phyloP scores from a whole-genome alignment of 495 filamentous ascomycete species.

The Penicillium maclennaniae region DNA sequence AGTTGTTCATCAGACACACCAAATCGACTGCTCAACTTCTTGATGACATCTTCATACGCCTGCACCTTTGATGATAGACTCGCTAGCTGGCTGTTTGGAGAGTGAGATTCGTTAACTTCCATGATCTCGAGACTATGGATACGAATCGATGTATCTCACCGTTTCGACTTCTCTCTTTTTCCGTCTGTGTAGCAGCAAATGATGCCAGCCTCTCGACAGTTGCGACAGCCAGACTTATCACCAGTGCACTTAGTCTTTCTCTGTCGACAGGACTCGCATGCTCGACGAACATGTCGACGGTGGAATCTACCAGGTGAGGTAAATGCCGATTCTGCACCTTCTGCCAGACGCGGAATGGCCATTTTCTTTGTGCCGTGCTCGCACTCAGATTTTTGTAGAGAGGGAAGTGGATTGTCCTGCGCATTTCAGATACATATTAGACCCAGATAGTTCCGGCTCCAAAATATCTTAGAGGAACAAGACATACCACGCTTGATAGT shows the following conservation, averaged over 20 bases:
- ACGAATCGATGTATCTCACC: conserved; percentile 27
- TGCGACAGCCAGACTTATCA: conserved; percentile 50
- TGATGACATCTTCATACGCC: conserved; percentile 45
- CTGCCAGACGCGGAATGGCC: conserved; percentile 42
- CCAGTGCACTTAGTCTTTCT: conserved; percentile 59
- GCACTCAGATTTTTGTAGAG: conserved; percentile 16
- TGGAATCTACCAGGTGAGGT: conserved; percentile 36
- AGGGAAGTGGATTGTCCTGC: conserved; percentile 25
- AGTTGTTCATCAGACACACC: conserved; percentile 40
- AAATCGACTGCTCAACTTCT: conserved; percentile 34
- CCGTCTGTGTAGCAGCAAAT: conserved; percentile 54
- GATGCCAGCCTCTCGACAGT: conserved; percentile 49
- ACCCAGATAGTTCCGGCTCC: background rate
- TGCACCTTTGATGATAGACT: conserved; percentile 47
- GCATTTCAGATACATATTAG: background rate
- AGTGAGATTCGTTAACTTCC: background rate
- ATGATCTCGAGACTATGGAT: background rate
- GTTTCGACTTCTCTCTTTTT: conserved; percentile 54
- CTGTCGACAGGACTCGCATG: conserved; percentile 47
- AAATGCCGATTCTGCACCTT: conserved; percentile 37
- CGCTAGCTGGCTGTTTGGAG: conserved; percentile 39
- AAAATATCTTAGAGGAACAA: background rate
- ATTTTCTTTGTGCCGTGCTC: conserved; percentile 31
- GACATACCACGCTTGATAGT: conserved; percentile 26
- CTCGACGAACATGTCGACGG: conserved; percentile 43